Base-by-base conservation (phyloP, 1,284 basidiomycete genomes). In the Coniophora puteana region DNA sequence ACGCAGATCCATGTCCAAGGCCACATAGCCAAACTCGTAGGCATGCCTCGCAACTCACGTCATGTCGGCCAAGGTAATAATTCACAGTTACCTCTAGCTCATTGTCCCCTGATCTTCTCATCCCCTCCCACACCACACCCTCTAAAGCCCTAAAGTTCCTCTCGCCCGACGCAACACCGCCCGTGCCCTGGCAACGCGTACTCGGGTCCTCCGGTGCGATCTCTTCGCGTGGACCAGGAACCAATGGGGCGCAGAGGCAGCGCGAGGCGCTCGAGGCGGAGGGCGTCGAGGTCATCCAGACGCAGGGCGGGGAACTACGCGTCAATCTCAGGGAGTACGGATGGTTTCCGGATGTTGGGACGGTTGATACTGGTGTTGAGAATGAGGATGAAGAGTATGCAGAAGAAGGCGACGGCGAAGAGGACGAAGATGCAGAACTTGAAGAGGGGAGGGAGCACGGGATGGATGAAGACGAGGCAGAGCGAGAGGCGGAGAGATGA, bases 21-120 rank as follows among this genome's bases (percentile, higher is more conserved):
- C 1, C 88, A 92, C 56, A 77, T 93, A 37, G 89, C 90, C 8
- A 90, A 84, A 53, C 67, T 93, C 14, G 75, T 90, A 31, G 88
- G 88, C 13, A 89, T 88, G 78, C 90, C 89, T 0, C 73, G 70
- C 16, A 80, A 93, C 64, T 80, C 90, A 1, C 71, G 89, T 46
- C 89, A 90, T 54, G 89, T 93, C 25, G 90, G 90, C 2, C 87
- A 91, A 76, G 83, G 90, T n/a, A n/a, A n/a, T n/a, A n/a, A n/a
- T n/a, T n/a, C n/a, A n/a, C n/a, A n/a, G n/a, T 88, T 48, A 45
- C 70, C 28, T 21, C 17, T 36, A 71, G 11, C 11, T 18, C 23
- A 4, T 4, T 21, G 21, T 31, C 4, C 11, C 4, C n/a, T 10
- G 18, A n/a, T 26, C 23, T 29, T 7, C 36, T 12, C 10, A 30